Evolutionary conservation across 1,284 basidiomycete genomes (phyloP).

Genomic region (Hymenochaete sp.): DNA sequence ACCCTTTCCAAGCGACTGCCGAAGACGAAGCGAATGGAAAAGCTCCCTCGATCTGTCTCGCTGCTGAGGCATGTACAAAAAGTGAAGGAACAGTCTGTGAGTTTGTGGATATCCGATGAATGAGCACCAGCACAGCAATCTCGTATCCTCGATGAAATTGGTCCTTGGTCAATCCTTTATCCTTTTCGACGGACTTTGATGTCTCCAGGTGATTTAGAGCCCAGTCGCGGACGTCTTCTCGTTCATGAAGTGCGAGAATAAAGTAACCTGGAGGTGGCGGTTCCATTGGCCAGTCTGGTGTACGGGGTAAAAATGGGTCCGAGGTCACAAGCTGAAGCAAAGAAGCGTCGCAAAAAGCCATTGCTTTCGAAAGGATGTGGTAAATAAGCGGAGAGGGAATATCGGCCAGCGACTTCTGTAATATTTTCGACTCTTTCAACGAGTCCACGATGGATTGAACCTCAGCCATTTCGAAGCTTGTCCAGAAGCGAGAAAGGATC

Average conservation of each 20-base stretch:
- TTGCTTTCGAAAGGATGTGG: slow-evolving; percentile 59
- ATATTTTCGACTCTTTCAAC: slow-evolving; percentile 32
- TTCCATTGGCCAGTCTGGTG: slow-evolving; percentile 48
- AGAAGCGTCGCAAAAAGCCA: slow-evolving; percentile 43
- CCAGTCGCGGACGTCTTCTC: slow-evolving; percentile 47
- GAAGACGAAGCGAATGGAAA: slow-evolving; percentile 11
- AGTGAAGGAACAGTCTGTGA: background rate
- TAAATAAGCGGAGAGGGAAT: slow-evolving; percentile 47
- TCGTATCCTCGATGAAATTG: slow-evolving; percentile 40
- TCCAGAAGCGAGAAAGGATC: slow-evolving; percentile 51
- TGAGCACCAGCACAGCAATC: slow-evolving; percentile 33
- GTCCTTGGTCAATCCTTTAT: slow-evolving; percentile 39
- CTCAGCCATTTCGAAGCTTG: slow-evolving; percentile 64
- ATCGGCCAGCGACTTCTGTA: slow-evolving; percentile 29
- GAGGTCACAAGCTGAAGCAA: slow-evolving; percentile 40
- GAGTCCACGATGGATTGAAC: slow-evolving; percentile 37
- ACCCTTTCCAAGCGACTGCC: slow-evolving; percentile 39
- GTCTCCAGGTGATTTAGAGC: slow-evolving; percentile 36
- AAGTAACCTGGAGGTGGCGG: slow-evolving; percentile 52
- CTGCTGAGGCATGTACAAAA: background rate
- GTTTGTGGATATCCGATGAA: background rate
- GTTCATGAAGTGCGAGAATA: slow-evolving; percentile 46
- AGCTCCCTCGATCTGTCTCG: background rate
- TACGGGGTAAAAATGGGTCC: slow-evolving; percentile 29
- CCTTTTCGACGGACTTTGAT: slow-evolving; percentile 21